Percentiles rank a stretch among this genome's conserved stretches.
Conservation (phyloP, 805 yeast species). For the Pichia phayaonensis region DNA sequence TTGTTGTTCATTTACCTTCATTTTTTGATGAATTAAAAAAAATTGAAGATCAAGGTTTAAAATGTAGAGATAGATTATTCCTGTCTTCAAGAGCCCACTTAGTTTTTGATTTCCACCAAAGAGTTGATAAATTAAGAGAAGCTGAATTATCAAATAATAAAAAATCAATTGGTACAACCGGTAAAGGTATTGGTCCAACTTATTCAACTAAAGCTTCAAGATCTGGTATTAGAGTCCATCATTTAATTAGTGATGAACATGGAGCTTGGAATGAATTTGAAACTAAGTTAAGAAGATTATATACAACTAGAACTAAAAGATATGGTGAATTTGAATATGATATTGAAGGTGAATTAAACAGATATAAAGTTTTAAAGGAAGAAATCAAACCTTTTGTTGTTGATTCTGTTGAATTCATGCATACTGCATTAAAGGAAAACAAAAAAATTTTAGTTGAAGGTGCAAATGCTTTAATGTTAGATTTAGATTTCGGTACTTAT, state of each 20-base stretch:
- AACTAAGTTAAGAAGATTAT: slow-evolving; percentile 63
- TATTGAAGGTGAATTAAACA: slow-evolving; percentile 67
- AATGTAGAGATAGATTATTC: slow-evolving; percentile 69
- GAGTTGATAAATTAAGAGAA: slow-evolving; percentile 92
- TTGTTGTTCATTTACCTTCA: slow-evolving; percentile 91
- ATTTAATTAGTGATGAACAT: slow-evolving; percentile 81
- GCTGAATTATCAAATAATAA: slow-evolving; percentile 75
- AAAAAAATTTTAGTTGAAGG: slow-evolving; percentile 94
- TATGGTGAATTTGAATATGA: slow-evolving; percentile 92
- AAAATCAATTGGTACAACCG: slow-evolving; percentile 93
- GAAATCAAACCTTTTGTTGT: slow-evolving; percentile 83
- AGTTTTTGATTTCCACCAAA: slow-evolving; percentile 97
- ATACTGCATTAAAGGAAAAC: slow-evolving; percentile 62
- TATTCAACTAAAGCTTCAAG: slow-evolving; percentile 95
- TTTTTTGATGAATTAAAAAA: slow-evolving; percentile 80
- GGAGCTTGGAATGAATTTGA: slow-evolving; percentile 92
- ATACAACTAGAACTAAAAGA: slow-evolving; percentile 76
- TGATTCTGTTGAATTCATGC: slow-evolving; percentile 82
- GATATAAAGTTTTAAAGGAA: slow-evolving; percentile 69
- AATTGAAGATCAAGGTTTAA: slow-evolving; percentile 74
- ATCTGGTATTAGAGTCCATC: slow-evolving; percentile 95
- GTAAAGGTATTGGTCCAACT: slow-evolving; percentile 98
- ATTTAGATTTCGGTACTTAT: slow-evolving; percentile 95
- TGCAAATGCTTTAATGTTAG: slow-evolving; percentile 97
- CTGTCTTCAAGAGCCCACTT: slow-evolving; percentile 91